These are phyloP conservation scores for Pichia sp. DNA, from an alignment of 1,139 yeast genomes.

Conservation along the genomic window DNA sequence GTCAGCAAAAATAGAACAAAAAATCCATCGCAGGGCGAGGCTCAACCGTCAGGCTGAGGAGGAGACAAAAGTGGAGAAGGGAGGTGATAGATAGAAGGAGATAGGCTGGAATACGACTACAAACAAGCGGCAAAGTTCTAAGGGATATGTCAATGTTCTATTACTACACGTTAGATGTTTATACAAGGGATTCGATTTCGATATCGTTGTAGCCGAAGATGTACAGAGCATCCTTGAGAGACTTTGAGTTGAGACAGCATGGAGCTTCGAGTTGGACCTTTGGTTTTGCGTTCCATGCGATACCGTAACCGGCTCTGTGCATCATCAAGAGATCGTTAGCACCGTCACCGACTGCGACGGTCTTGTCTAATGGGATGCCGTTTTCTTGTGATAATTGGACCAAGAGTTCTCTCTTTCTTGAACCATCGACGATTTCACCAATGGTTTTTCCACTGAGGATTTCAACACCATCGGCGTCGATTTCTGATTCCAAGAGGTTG, in stretches of 20 bases:
- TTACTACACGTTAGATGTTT: neutral
- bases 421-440: slow-evolving; percentile 87
- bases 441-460: slow-evolving; percentile 50
- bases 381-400: slow-evolving; percentile 65
- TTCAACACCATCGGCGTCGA: slow-evolving; percentile 52
- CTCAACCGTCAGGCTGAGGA: no score
- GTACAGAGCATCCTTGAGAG: slow-evolving; percentile 72
- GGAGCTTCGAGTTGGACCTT: slow-evolving; percentile 84
- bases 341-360: slow-evolving; percentile 96
- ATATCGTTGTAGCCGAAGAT: slow-evolving; percentile 72
- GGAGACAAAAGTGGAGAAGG: no score
- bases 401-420: slow-evolving; percentile 73
- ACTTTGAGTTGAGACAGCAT: slow-evolving; percentile 66
- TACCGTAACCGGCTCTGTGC: slow-evolving; percentile 88
- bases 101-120: no score
- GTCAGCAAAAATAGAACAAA: no score
- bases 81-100: neutral
- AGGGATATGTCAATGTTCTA: neutral
- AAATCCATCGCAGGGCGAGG: slow-evolving; percentile 5
- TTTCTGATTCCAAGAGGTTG: slow-evolving; percentile 60
- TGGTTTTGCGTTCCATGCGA: slow-evolving; percentile 98
- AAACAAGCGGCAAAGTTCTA: neutral
- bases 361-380: slow-evolving; percentile 50
- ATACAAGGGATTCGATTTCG: slow-evolving; percentile 39
- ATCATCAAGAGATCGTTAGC: slow-evolving; percentile 96